Evolutionary conservation across 345 rosid genomes (phyloP).

Genomic region (Salix purpurea): DNA sequence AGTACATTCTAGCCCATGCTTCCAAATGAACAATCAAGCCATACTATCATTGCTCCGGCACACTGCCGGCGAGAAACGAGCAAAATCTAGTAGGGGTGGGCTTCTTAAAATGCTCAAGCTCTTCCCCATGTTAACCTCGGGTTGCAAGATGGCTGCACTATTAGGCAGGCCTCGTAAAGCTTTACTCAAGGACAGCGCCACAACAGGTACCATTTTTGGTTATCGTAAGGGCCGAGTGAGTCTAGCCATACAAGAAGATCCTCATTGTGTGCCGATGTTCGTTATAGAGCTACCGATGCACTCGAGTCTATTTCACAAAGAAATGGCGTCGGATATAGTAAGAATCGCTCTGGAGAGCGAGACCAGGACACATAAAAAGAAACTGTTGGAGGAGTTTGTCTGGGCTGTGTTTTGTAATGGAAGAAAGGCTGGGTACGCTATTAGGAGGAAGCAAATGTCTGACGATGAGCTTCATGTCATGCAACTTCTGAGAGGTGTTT

Average conservation of each 20-base stretch:
- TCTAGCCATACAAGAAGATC: conserved; percentile 91
- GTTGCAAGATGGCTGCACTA: conserved; percentile 92
- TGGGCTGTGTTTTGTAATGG: conserved; percentile 96
- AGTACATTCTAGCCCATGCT: conserved; percentile 70
- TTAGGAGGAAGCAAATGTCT: conserved; percentile 75
- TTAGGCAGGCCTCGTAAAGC: conserved; percentile 69
- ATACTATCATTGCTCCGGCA: conserved; percentile 63
- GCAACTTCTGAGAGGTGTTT: conserved; percentile 78
- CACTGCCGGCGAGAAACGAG: conserved; percentile 38
- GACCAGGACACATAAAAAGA: conserved; percentile 70
- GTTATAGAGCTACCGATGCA: conserved; percentile 87
- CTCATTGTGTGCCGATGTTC: conserved; percentile 71
- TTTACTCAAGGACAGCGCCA: conserved; percentile 69
- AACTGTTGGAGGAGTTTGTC: conserved; percentile 77
- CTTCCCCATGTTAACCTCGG: conserved; percentile 87
- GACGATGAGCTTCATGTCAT: conserved; percentile 86
- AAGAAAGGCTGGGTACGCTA: conserved; percentile 75
- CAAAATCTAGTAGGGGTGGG: conserved; percentile 53
- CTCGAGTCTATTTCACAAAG: conserved; percentile 65
- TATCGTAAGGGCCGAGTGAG: conserved; percentile 75
- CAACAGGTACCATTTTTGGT: conserved; percentile 82
- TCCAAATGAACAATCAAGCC: conserved; percentile 74
- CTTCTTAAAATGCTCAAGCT: conserved; percentile 80
- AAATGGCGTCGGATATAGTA: conserved; percentile 84
- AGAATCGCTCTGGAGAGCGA: conserved; percentile 89